phyloP scores from a whole-genome alignment of 1,284 basidiomycete genomes.

The Trametes polyzona region DNA sequence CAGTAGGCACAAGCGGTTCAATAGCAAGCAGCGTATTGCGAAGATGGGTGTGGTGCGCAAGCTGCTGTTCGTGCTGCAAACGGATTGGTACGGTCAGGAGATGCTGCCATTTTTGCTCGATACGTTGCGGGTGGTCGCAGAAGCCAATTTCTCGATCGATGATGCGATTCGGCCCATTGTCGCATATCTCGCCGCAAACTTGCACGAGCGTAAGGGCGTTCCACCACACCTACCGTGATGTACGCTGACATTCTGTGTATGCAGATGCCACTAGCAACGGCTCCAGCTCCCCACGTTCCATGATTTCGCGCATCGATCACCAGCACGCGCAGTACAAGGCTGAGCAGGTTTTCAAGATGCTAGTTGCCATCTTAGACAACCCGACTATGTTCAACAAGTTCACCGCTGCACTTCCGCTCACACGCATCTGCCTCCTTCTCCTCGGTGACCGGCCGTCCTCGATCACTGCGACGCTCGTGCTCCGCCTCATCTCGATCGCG shows the following conservation, averaged over 20 bases:
- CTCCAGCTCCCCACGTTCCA: slow-evolving; percentile 55
- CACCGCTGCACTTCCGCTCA: slow-evolving; percentile 67
- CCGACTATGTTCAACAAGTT: slow-evolving; percentile 64
- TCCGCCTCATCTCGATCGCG: slow-evolving; percentile 62
- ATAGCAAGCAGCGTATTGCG: slow-evolving; percentile 67
- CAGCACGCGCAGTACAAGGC: slow-evolving; percentile 56
- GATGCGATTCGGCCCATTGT: slow-evolving; percentile 84
- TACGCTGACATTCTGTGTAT: neutral
- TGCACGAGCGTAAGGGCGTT: slow-evolving; percentile 71
- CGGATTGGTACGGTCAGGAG: slow-evolving; percentile 69
- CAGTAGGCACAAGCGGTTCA: slow-evolving; percentile 78
- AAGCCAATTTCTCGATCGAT: slow-evolving; percentile 68
- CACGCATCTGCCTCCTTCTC: slow-evolving; percentile 74
- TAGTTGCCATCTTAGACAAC: slow-evolving; percentile 61
- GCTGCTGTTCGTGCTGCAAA: slow-evolving; percentile 81
- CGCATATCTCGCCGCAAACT: slow-evolving; percentile 82
- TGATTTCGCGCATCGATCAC: slow-evolving; percentile 57
- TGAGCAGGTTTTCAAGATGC: slow-evolving; percentile 60
- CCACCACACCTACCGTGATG: neutral
- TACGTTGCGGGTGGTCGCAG: slow-evolving; percentile 58
- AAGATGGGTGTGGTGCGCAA: slow-evolving; percentile 78
- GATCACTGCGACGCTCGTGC: slow-evolving; percentile 57
- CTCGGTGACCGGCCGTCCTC: slow-evolving; percentile 71
- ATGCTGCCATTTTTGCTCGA: slow-evolving; percentile 60
- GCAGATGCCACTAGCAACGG: slow-evolving; percentile 37